phyloP scores from a whole-genome alignment of 192 early-diverging fungal genomes.

The Phlyctochytrium planicorne region DNA sequence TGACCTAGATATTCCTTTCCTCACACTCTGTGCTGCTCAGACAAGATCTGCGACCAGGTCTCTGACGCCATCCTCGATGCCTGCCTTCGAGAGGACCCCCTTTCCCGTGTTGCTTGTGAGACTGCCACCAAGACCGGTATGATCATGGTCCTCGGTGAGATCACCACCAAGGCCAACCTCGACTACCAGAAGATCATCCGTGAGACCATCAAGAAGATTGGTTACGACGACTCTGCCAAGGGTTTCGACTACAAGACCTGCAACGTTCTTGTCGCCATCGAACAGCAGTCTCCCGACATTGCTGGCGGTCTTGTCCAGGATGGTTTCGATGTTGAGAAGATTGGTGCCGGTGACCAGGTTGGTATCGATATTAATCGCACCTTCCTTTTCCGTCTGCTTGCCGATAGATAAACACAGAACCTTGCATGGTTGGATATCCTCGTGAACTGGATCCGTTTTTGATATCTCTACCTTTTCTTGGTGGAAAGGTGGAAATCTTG shows the following conservation, averaged over 20 bases:
- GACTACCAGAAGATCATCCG: conserved; percentile 99
- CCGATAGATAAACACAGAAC: too few species aligned
- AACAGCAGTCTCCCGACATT: conserved; percentile 99
- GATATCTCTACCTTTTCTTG: too few species aligned
- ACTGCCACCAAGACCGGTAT: conserved; percentile 99
- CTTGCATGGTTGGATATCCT: too few species aligned
- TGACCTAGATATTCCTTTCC: too few species aligned
- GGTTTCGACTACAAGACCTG: conserved; percentile 99
- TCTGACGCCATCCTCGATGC: conserved; percentile 99
- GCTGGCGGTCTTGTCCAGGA: conserved; percentile 96
- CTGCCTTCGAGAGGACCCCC: conserved; percentile 84
- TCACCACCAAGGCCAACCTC: conserved; percentile 95
- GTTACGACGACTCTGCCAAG: conserved; percentile 98
- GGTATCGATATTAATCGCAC: too few species aligned
- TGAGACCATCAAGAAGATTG: conserved; percentile 97
- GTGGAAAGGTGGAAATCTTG: too few species aligned
- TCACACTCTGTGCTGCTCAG: too few species aligned
- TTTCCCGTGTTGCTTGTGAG: conserved; percentile 99
- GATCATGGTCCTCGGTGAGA: conserved; percentile 99
- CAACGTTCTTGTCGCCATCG: conserved; percentile 99
- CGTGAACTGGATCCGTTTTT: too few species aligned
- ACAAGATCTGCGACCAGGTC: conserved; percentile 99
- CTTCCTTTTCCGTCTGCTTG: too few species aligned
- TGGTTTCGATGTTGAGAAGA: conserved; percentile 88
- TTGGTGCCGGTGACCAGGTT: conserved; percentile 99